These are phyloP conservation scores for Saturnispora ahearnii DNA, from an alignment of 805 yeast species.

Conservation along the genomic window DNA sequence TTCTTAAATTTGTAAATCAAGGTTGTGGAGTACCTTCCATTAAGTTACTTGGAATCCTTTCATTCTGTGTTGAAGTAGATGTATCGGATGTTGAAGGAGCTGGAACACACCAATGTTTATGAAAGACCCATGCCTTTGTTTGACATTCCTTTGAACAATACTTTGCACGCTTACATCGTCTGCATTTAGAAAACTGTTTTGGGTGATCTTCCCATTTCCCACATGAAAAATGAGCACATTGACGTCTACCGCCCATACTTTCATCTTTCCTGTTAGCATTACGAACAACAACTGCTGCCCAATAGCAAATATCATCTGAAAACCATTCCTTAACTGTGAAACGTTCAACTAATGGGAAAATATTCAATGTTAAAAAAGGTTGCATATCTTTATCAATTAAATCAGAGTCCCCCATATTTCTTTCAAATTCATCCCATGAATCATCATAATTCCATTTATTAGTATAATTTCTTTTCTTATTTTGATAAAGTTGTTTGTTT, in stretches of 20 bases:
- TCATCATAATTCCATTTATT: constrained; percentile 37
- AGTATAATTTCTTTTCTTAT: constrained; percentile 20
- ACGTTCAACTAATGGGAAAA: constrained; percentile 87
- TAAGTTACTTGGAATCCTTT: background rate
- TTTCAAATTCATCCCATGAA: constrained; percentile 28
- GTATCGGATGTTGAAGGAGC: constrained; percentile 14
- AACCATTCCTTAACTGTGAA: constrained; percentile 61
- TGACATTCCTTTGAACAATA: constrained; percentile 93
- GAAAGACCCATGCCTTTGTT: constrained; percentile 83
- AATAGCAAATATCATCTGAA: constrained; percentile 76
- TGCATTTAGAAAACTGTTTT: constrained; percentile 88
- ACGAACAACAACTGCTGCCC: constrained; percentile 98
- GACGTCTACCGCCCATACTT: constrained; percentile 77
- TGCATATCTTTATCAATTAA: constrained; percentile 24
- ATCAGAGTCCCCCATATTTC: constrained; percentile 19
- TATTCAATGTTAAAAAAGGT: constrained; percentile 46
- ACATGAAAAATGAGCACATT: constrained; percentile 88
- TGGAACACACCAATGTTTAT: constrained; percentile 83
- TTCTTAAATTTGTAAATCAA: background rate
- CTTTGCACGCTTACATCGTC: constrained; percentile 89
- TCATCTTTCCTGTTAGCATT: constrained; percentile 93
- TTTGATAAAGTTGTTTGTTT: constrained; percentile 21
- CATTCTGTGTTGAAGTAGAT: background rate
- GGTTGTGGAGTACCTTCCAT: background rate
- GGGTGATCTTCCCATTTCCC: constrained; percentile 92